phyloP scores from a whole-genome alignment of 2,329 filamentous ascomycete species.

The Sclerotinia borealis region DNA sequence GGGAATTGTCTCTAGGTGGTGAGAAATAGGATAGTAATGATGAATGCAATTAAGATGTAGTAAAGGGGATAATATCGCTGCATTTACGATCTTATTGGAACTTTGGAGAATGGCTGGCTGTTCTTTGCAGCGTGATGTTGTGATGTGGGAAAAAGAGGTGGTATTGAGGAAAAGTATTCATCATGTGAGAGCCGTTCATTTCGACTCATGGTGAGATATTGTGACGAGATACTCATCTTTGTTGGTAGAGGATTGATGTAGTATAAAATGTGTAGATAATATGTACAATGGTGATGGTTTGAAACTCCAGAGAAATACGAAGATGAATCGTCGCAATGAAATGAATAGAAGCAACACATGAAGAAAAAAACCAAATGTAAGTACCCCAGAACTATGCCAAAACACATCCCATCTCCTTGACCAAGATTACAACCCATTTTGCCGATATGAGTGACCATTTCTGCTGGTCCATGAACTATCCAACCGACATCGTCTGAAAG shows the following conservation, averaged over 20 bases:
- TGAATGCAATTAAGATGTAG: too few species aligned
- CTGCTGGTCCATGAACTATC: conserved; percentile 12
- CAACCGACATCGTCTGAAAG: conserved; percentile 18
- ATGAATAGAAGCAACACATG: too few species aligned
- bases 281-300: background rate
- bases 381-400: background rate
- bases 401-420: background rate
- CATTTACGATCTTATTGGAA: too few species aligned
- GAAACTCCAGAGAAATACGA: background rate
- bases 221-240: background rate
- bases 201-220: conserved; percentile 2
- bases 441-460: conserved; percentile 16
- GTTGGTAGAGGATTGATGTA: background rate
- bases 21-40: too few species aligned
- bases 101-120: too few species aligned
- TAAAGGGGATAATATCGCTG: too few species aligned
- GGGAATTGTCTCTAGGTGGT: too few species aligned
- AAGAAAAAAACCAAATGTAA: background rate
- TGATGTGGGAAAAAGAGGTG: too few species aligned
- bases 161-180: too few species aligned
- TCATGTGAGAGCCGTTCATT: too few species aligned
- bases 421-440: conserved; percentile 21
- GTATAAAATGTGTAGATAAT: background rate
- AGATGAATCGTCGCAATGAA: background rate
- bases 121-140: too few species aligned